Percentiles rank a stretch among this genome's conserved stretches.
Conservation (phyloP, 495 filamentous ascomycete species). For the Lindgomyces ingoldianus region DNA sequence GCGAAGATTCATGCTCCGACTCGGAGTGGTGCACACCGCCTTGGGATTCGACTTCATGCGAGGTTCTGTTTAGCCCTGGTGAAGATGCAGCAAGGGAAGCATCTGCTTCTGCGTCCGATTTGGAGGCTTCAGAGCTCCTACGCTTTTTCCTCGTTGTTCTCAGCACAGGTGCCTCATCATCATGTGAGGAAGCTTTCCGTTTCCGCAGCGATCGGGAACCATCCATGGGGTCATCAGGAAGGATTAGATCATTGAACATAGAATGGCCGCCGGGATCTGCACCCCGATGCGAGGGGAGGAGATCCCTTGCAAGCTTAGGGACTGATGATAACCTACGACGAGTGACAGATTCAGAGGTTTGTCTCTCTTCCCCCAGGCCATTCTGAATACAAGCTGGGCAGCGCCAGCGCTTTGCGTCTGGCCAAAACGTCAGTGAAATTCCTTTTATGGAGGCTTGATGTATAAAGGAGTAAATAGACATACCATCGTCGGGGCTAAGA, state of each 20-base stretch:
- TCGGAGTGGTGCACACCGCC: constrained; percentile 32
- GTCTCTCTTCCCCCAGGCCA: constrained; percentile 53
- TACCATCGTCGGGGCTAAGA: constrained; percentile 69
- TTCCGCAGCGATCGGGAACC: constrained; percentile 85
- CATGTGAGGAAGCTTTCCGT: constrained; percentile 67
- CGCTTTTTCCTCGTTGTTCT: constrained; percentile 44
- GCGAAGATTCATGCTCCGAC: constrained; percentile 27
- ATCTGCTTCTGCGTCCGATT: constrained; percentile 9
- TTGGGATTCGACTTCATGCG: constrained; percentile 33
- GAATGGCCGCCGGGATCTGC: constrained; percentile 76
- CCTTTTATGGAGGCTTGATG: not conserved
- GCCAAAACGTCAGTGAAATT: constrained; percentile 18
- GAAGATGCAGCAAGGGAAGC: constrained; percentile 30
- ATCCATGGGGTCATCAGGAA: constrained; percentile 80
- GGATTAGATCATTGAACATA: constrained; percentile 76
- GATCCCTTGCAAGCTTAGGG: constrained; percentile 60
- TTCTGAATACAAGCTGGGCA: constrained; percentile 76
- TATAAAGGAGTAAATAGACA: constrained; percentile 35
- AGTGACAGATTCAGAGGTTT: constrained; percentile 33
- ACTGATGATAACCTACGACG: constrained; percentile 45
- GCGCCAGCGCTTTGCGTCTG: constrained; percentile 70
- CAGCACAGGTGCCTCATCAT: constrained; percentile 46
- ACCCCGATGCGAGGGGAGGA: constrained; percentile 72
- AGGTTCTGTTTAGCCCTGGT: constrained; percentile 14
- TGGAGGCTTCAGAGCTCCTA: constrained; percentile 30